Base-by-base conservation (phyloP, 228 moss, liverwort and hornwort genomes). In the Sphagnum magellanicum region DNA sequence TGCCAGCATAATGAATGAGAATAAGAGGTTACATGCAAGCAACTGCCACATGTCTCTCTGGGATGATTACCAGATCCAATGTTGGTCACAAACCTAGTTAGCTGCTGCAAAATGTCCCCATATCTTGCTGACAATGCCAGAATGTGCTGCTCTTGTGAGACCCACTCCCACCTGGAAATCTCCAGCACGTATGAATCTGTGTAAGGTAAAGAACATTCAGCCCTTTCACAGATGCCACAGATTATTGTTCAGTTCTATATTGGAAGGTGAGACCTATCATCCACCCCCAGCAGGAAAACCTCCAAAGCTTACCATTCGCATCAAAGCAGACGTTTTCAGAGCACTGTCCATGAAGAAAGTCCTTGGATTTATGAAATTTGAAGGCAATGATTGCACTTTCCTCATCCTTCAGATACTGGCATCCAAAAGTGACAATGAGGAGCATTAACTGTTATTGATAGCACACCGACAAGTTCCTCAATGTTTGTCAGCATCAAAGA, bases 101-200 rank as follows among this genome's bases (percentile, higher is more conserved):
- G 65, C 50, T 50, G 13, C 50, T 4, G 49, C n/a, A 49, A 65
- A 10, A 65, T 5, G n/a, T 50, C 15, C 11, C 50, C 50, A 65
- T 65, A 65, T 53, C 10, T 14, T 47, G 13, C 47, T 4, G 86
- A 86, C 48, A 83, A 52, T 49, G 73, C 53, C 48, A 58, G 72
- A 73, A 86, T 86, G 51, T 65, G 15, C 52, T 78, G 69, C 65
- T 72, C 77, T 72, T 75, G 69, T 72, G 63, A 86, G 65, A 16
- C 78, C 73, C 32, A 32, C 32, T 32, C 32, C 32, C 32, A 32
- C 32, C 32, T 32, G 13, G 52, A 71, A 64, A 86, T 72, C 50
- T 80, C 68, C 75, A 86, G 66, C 62, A 82, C 62, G 59, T 61
- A 83, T 63, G 71, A 71, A n/a, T 72, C 82, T 86, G 86, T 80